Base-by-base conservation (phyloP, 2,329 filamentous ascomycete genomes). In the Alternaria ventricosa region DNA sequence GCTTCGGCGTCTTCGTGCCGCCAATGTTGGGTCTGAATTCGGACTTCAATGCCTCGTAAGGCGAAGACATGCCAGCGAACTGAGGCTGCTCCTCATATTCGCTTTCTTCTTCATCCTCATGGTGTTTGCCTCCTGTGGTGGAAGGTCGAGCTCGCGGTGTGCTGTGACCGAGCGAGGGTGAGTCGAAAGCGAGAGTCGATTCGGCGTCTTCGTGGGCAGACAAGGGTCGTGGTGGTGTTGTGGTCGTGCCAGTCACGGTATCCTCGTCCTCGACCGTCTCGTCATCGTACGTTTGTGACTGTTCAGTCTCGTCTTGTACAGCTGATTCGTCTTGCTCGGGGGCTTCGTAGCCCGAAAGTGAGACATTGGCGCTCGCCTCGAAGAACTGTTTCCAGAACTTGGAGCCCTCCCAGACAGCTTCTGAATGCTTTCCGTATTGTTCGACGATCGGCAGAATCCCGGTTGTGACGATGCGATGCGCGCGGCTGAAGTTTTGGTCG, bases 361-460 rank as follows among this genome's bases (percentile, higher is more conserved):
- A 97, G 25, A 99, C 95, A 75, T 99, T 98, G 78, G 96, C 96
- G 51, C 94, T 97, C 36, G 96, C 94, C 82, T 99, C 96, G 81
- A 99, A 99, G 84, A 99, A 99, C 84, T 98, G 94, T 82, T 99
- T 99, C 96, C 96, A 99, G 82, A 99, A 99, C 92, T 97, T 97
- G 58, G 95, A 97, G 22, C 94, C 94, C 73, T 98, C 94, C 96
- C 96, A 99, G 2, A 99, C 95, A 53, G 94, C 89, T 67, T 90
- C 91, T 2, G 96, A 98, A 77, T 98, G 92, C 70, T 97, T 93
- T 49, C 93, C 93, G 81, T 99, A 99, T 76, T 97, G 91, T 78
- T 98, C 95, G 20, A 99, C 94, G 1, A 97, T 87, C 1, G 96
- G 96, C 4, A 99, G 83, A 59, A 99, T 97, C 77, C 90, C 97